A percentile compares a stretch with the other conserved stretches of the same genome.
These are phyloP conservation scores for Linderniella brevidens DNA, from an alignment of 257 asterid species.

Conservation along the genomic window DNA sequence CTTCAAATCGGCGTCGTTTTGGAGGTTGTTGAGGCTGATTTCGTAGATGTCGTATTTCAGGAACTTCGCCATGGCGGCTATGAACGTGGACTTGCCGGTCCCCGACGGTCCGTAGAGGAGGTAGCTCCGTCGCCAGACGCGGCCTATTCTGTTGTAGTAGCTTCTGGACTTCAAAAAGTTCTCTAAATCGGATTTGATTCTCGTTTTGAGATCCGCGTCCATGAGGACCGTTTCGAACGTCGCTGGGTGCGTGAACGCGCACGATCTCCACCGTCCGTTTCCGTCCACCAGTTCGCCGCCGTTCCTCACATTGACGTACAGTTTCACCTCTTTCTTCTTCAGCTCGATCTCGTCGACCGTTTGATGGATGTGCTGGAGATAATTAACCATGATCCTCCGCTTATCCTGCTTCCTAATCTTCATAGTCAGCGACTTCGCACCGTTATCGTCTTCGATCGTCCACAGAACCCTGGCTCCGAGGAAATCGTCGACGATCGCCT, in stretches of 20 bases:
- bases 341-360: constrained; percentile 61
- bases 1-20: constrained; percentile 40
- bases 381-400: constrained; percentile 50
- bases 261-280: constrained; percentile 61
- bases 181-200: constrained; percentile 57
- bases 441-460: constrained; percentile 29
- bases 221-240: constrained; percentile 68
- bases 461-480: constrained; percentile 63
- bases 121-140: constrained; percentile 60
- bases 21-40: constrained; percentile 26
- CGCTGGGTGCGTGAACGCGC: constrained; percentile 68
- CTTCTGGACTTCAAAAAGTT: constrained; percentile 36
- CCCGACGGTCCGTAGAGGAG: constrained; percentile 47
- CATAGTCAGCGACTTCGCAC: constrained; percentile 30
- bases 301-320: constrained; percentile 32
- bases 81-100: constrained; percentile 49
- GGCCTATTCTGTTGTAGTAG: constrained; percentile 43
- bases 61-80: constrained; percentile 40
- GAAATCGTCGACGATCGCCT: constrained; percentile 38
- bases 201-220: constrained; percentile 74
- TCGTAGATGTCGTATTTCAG: constrained; percentile 45
- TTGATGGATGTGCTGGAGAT: constrained; percentile 51
- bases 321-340: constrained; percentile 44
- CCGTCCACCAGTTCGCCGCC: constrained; percentile 7
- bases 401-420: constrained; percentile 55